These are phyloP conservation scores for Populus deltoides DNA, from an alignment of 345 rosid genomes.

Conservation along the genomic window DNA sequence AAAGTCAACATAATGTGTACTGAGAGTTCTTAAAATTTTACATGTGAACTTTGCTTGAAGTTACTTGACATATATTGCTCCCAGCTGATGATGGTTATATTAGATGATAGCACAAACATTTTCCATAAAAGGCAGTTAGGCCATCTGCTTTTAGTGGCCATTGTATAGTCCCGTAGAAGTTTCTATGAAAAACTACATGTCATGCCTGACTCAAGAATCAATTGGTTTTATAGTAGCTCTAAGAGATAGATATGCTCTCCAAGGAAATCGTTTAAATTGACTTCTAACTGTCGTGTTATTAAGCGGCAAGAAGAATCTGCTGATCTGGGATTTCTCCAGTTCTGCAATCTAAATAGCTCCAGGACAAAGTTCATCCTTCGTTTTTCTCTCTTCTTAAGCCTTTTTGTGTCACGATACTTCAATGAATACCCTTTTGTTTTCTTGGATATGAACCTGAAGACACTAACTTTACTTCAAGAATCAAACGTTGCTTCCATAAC, in stretches of 20 bases:
- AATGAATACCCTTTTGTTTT: slow-evolving; percentile 44
- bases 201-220: background rate
- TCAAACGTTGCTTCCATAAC: no score
- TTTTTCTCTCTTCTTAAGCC: slow-evolving; percentile 80
- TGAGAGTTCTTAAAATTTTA: background rate
- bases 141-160: no score
- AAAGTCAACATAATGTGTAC: background rate
- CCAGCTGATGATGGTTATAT: no score
- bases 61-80: background rate
- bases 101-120: no score
- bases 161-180: no score
- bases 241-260: background rate
- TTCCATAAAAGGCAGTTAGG: no score
- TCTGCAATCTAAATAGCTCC: slow-evolving; percentile 87
- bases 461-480: no score
- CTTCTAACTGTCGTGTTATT: background rate
- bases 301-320: slow-evolving; percentile 62
- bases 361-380: slow-evolving; percentile 79
- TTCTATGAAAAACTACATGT: background rate
- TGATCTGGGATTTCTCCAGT: slow-evolving; percentile 73
- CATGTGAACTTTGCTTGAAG: no score
- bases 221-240: background rate
- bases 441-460: no score
- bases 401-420: slow-evolving; percentile 86
- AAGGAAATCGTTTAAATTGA: background rate